phyloP scores from a whole-genome alignment of 768 basidiomycete species.

The Trametes cingulata region DNA sequence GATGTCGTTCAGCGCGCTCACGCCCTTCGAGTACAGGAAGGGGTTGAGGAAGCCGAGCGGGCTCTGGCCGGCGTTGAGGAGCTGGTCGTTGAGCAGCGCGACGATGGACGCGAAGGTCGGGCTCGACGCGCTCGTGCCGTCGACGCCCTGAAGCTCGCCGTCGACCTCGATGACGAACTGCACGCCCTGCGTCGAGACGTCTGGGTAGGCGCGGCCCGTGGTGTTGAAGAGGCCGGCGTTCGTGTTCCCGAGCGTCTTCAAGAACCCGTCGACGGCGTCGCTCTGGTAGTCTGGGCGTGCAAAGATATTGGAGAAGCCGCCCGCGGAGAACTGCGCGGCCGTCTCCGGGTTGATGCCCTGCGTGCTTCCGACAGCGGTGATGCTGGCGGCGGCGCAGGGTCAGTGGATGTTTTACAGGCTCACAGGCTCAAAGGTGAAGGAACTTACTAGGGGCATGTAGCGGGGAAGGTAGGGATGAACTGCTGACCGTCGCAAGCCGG shows the following conservation, averaged over 20 bases:
- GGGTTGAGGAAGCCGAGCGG: constrained; percentile 39
- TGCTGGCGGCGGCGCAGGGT: constrained; percentile 6
- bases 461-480: constrained; percentile 40
- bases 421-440: background rate
- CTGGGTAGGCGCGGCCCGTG: constrained; percentile 52
- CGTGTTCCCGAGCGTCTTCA: constrained; percentile 20
- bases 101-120: constrained; percentile 38
- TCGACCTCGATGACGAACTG: constrained; percentile 44
- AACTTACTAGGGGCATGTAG: constrained; percentile 37
- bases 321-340: constrained; percentile 28
- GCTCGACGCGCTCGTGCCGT: constrained; percentile 37
- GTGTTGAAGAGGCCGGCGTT: constrained; percentile 27
- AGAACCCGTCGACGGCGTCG: constrained; percentile 22
- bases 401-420: background rate
- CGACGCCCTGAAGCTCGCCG: constrained; percentile 26
- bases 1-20: constrained; percentile 31
- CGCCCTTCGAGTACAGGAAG: constrained; percentile 23
- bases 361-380: constrained; percentile 32
- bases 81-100: constrained; percentile 38
- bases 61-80: constrained; percentile 31
- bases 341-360: constrained; percentile 30
- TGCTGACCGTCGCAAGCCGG: constrained; percentile 43
- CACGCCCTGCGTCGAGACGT: constrained; percentile 60
- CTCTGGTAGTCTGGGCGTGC: constrained; percentile 28
- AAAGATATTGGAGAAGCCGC: constrained; percentile 35